These are phyloP conservation scores for Emericellopsis cladophorae DNA, from an alignment of 2,329 filamentous ascomycete genomes.

Conservation along the genomic window DNA sequence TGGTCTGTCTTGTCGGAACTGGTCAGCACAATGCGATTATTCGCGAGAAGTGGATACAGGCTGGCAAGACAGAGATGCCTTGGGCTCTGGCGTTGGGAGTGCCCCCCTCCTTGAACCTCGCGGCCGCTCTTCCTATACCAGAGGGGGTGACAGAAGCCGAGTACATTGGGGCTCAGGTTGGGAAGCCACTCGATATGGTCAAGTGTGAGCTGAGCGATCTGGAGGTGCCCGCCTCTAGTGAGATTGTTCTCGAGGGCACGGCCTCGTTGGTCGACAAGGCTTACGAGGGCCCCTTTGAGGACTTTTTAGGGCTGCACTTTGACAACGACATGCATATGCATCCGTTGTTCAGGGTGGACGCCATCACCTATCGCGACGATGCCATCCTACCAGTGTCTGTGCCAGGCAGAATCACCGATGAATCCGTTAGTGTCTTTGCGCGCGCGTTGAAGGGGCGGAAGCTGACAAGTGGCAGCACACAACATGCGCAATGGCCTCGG, in stretches of 20 bases:
- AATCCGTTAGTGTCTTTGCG: slow-evolving; percentile 14
- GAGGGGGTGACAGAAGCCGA: slow-evolving; percentile 32
- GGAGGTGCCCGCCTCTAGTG: slow-evolving; percentile 31
- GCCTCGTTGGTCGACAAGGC: slow-evolving; percentile 27
- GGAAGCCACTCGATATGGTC: slow-evolving; percentile 29
- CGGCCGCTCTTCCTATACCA: slow-evolving; percentile 33
- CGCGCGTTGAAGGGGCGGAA: background rate
- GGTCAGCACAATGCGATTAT: slow-evolving; percentile 33
- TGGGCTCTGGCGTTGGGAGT: slow-evolving; percentile 34
- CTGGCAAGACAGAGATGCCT: slow-evolving; percentile 29
- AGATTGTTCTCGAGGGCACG: slow-evolving; percentile 38
- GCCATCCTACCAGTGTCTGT: slow-evolving; percentile 34
- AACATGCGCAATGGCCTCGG: slow-evolving; percentile 28
- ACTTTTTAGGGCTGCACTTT: slow-evolving; percentile 17
- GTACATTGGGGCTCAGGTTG: slow-evolving; percentile 33
- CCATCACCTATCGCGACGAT: slow-evolving; percentile 32
- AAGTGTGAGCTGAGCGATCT: slow-evolving; percentile 39
- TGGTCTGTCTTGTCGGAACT: slow-evolving; percentile 26
- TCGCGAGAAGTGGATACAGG: slow-evolving; percentile 29
- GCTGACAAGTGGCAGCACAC: slow-evolving; percentile 11
- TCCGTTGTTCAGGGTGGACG: slow-evolving; percentile 28
- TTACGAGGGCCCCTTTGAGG: slow-evolving; percentile 35
- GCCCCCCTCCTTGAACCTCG: slow-evolving; percentile 35
- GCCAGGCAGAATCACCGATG: slow-evolving; percentile 29
- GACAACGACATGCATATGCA: slow-evolving; percentile 20